phyloP scores from a whole-genome alignment of 139 green algal genomes.

The Micractinium conductrix region DNA sequence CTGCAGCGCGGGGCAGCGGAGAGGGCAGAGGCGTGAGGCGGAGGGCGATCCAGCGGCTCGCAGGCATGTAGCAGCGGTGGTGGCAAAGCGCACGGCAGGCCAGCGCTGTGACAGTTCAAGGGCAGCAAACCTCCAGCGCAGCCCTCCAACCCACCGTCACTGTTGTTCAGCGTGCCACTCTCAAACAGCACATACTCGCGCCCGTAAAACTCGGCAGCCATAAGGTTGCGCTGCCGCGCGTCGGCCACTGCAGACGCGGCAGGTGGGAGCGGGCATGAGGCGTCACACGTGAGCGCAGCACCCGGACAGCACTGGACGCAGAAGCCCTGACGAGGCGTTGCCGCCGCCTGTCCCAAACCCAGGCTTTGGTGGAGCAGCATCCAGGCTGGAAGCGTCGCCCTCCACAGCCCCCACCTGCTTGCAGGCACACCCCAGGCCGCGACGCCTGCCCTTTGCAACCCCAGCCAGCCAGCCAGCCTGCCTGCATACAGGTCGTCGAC shows the following conservation, averaged over 20 bases:
- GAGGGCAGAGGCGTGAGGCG: background rate
- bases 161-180: slow-evolving; percentile 47
- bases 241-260: slow-evolving; percentile 32
- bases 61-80: background rate
- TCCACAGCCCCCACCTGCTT: background rate
- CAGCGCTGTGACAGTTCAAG: background rate
- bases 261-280: background rate
- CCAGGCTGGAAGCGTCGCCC: background rate
- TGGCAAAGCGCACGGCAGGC: background rate
- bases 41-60: background rate
- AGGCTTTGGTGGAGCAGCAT: background rate
- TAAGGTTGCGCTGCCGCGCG: slow-evolving; percentile 59
- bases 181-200: slow-evolving; percentile 82
- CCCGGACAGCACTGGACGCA: background rate
- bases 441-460: background rate
- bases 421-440: background rate
- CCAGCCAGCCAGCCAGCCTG: background rate
- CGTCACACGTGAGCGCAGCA: background rate
- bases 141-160: slow-evolving; percentile 7
- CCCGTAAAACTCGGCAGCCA: slow-evolving; percentile 62
- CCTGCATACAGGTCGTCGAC: slow-evolving; percentile 66
- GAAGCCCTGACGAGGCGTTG: too few relatives aligned
- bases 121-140: too few relatives aligned
- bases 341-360: background rate
- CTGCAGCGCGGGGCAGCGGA: background rate